These are phyloP conservation scores for Metschnikowia shivogae DNA, from an alignment of 805 yeast genomes.

Conservation along the genomic window DNA sequence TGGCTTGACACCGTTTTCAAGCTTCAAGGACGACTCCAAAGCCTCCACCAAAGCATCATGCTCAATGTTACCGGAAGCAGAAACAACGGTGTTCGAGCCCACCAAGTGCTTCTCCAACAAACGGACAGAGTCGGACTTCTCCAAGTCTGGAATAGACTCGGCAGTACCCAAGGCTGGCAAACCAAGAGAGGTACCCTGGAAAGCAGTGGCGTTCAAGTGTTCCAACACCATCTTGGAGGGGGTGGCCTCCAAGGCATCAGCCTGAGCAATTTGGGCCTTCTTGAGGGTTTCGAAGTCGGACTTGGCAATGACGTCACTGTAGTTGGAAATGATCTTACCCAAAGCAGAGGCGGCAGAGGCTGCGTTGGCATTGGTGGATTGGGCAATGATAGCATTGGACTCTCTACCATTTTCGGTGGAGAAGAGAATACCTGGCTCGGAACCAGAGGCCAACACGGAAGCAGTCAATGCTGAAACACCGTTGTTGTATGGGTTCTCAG, in stretches of 20 bases:
- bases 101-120: conserved; percentile 57
- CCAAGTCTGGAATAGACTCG: conserved; percentile 58
- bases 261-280: conserved; percentile 40
- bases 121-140: conserved; percentile 51
- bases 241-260: conserved; percentile 52
- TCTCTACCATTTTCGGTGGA: conserved; percentile 57
- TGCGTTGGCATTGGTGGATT: conserved; percentile 47
- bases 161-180: conserved; percentile 73
- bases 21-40: conserved; percentile 47
- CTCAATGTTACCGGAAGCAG: conserved; percentile 64
- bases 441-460: conserved; percentile 42
- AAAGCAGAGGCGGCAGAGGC: conserved; percentile 51
- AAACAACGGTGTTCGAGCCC: conserved; percentile 62
- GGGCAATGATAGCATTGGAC: conserved; percentile 57
- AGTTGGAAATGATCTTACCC: conserved; percentile 39
- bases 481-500: conserved; percentile 76
- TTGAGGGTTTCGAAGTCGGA: conserved; percentile 47
- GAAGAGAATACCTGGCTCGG: conserved; percentile 53
- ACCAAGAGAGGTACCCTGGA: conserved; percentile 79
- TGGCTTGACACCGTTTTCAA: conserved; percentile 51
- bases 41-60: conserved; percentile 69
- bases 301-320: conserved; percentile 37
- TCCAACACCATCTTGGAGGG: conserved; percentile 59
- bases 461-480: conserved; percentile 71
- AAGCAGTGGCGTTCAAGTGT: conserved; percentile 79